phyloP scores from a whole-genome alignment of 352 stramenopile genomes.

The Halophytophthora polymorphica region DNA sequence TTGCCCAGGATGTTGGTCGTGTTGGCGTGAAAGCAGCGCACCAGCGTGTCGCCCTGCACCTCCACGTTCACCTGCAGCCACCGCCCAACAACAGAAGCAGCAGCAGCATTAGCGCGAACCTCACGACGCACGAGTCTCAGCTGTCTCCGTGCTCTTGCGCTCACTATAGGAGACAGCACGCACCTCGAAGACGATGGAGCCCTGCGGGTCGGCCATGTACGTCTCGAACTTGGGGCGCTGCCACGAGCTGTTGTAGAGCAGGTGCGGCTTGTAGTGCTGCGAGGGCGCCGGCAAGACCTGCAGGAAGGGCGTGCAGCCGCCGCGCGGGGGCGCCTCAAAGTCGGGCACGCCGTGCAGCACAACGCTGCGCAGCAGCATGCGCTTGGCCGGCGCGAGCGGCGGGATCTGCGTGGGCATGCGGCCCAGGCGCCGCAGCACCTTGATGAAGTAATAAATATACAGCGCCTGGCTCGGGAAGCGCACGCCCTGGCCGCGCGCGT shows the following conservation, averaged over 20 bases:
- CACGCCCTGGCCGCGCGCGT: constrained; percentile 73
- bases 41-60: constrained; percentile 66
- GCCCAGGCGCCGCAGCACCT: constrained; percentile 50
- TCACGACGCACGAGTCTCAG: too few species aligned
- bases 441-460: constrained; percentile 89
- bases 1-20: constrained; percentile 68
- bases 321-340: constrained; percentile 59
- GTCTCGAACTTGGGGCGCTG: constrained; percentile 60
- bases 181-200: constrained; percentile 60
- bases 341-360: constrained; percentile 74
- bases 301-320: constrained; percentile 61
- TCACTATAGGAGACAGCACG: constrained; percentile 6
- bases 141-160: too few species aligned
- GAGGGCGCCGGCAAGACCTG: constrained; percentile 63
- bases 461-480: constrained; percentile 78
- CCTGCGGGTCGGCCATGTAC: constrained; percentile 46
- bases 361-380: constrained; percentile 54
- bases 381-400: constrained; percentile 46
- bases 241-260: constrained; percentile 76
- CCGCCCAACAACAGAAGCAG: background rate
- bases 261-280: constrained; percentile 48
- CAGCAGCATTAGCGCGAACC: too few species aligned
- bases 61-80: constrained; percentile 54
- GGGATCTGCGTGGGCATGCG: constrained; percentile 57
- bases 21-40: constrained; percentile 77